Percentiles rank a stretch among this genome's conserved stretches.
Conservation (phyloP, 2,329 filamentous ascomycete species). For the Elsinoe perseae region DNA sequence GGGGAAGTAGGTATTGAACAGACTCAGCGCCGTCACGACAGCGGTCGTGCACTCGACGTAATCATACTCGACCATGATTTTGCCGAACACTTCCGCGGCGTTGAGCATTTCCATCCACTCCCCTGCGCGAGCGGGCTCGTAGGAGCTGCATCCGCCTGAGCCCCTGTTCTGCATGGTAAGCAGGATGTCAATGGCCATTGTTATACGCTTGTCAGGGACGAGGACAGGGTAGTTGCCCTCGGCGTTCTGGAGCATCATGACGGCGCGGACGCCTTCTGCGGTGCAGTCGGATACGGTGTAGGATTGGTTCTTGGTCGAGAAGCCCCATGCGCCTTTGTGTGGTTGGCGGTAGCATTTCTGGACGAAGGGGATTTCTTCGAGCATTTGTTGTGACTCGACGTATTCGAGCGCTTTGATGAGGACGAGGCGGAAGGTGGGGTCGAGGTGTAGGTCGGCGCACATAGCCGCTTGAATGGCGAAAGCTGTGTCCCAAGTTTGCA, state of each 20-base stretch:
- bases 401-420: constrained; percentile 74
- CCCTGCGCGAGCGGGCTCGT: constrained; percentile 74
- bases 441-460: constrained; percentile 68
- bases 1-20: constrained; percentile 76
- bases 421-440: constrained; percentile 74
- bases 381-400: constrained; percentile 83
- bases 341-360: constrained; percentile 79
- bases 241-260: constrained; percentile 74
- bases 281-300: constrained; percentile 96
- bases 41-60: constrained; percentile 98
- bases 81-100: constrained; percentile 89
- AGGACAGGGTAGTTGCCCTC: constrained; percentile 61
- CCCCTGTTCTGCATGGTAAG: constrained; percentile 76
- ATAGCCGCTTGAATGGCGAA: constrained; percentile 79
- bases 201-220: constrained; percentile 68
- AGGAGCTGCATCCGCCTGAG: constrained; percentile 80
- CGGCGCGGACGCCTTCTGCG: constrained; percentile 79
- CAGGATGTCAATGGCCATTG: constrained; percentile 83
- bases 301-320: constrained; percentile 85
- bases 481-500: constrained; percentile 93
- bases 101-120: constrained; percentile 78
- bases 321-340: constrained; percentile 90
- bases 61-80: constrained; percentile 98
- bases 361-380: constrained; percentile 70
- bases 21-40: constrained; percentile 75